These are phyloP conservation scores for Phytophthora ohioensis DNA, from an alignment of 352 stramenopile genomes.

Conservation along the genomic window DNA sequence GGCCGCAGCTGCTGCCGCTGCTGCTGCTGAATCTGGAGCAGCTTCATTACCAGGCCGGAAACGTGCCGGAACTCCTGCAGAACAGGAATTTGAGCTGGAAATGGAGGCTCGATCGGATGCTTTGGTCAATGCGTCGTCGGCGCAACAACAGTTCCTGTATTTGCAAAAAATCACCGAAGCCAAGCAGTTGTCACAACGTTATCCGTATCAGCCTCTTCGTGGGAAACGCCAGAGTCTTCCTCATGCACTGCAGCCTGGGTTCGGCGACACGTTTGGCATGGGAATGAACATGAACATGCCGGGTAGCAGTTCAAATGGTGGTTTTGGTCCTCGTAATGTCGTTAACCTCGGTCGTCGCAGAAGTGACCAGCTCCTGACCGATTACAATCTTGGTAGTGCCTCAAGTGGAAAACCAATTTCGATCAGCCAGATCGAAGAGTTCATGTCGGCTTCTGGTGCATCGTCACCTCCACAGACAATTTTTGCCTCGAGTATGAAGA, in stretches of 20 bases:
- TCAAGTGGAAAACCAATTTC: conserved; percentile 17
- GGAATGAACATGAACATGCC: conserved; percentile 23
- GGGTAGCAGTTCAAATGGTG: conserved; percentile 8
- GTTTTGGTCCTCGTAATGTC: conserved; percentile 12
- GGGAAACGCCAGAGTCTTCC: conserved; percentile 59
- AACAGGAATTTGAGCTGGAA: conserved; percentile 48
- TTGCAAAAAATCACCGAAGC: conserved; percentile 38
- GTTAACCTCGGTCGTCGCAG: conserved; percentile 35
- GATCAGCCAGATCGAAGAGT: conserved; percentile 36
- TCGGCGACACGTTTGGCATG: conserved; percentile 27
- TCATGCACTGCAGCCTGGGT: conserved; percentile 41
- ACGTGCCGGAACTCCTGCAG: conserved; percentile 33
- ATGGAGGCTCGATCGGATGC: conserved; percentile 37
- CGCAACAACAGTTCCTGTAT: conserved; percentile 37
- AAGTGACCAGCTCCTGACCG: conserved; percentile 42
- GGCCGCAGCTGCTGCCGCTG: conserved; percentile 32
- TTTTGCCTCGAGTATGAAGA: conserved; percentile 35
- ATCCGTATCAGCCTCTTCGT: conserved; percentile 28
- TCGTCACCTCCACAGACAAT: conserved; percentile 25
- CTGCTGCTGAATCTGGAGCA: conserved; percentile 15
- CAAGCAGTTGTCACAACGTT: conserved; percentile 34
- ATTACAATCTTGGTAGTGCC: conserved; percentile 24
- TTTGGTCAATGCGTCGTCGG: conserved; percentile 9
- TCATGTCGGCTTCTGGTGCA: conserved; percentile 33
- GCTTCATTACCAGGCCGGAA: conserved; percentile 20